These are phyloP conservation scores for Schwanniomyces occidentalis DNA, from an alignment of 805 yeast genomes.

Conservation along the genomic window DNA sequence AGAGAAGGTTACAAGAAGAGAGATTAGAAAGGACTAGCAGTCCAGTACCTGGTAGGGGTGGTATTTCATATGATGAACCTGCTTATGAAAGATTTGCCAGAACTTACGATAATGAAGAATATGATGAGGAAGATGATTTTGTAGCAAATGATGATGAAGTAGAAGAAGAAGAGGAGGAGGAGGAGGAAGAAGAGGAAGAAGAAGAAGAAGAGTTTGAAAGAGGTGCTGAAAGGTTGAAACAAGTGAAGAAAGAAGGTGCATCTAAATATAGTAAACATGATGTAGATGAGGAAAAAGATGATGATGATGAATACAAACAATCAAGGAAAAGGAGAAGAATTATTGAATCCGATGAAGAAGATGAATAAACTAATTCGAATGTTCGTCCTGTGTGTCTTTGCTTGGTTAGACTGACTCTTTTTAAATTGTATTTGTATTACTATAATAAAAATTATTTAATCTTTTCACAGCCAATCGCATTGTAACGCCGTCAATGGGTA, in stretches of 20 bases:
- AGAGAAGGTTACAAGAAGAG: slow-evolving; percentile 59
- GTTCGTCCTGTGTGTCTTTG: too few relatives aligned
- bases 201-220: slow-evolving; percentile 50
- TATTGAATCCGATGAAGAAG: slow-evolving; percentile 53
- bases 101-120: slow-evolving; percentile 35
- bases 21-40: slow-evolving; percentile 49
- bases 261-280: slow-evolving; percentile 38
- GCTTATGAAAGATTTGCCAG: slow-evolving; percentile 40
- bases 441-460: too few relatives aligned
- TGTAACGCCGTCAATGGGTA: too few relatives aligned
- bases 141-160: slow-evolving; percentile 43
- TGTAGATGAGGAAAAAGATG: slow-evolving; percentile 18
- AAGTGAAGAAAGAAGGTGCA: slow-evolving; percentile 57
- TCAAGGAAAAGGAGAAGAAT: slow-evolving; percentile 48
- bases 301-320: slow-evolving; percentile 33
- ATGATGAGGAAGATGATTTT: slow-evolving; percentile 43
- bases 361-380: slow-evolving; percentile 23
- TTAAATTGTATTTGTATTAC: too few relatives aligned
- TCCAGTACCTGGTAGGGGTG: slow-evolving; percentile 17
- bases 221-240: slow-evolving; percentile 60
- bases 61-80: slow-evolving; percentile 22
- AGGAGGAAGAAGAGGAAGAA: slow-evolving; percentile 42
- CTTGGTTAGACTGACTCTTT: too few relatives aligned
- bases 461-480: too few relatives aligned
- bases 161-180: slow-evolving; percentile 33